phyloP scores from a whole-genome alignment of 208 protist genomes.

The Tetramitus jugosus region DNA sequence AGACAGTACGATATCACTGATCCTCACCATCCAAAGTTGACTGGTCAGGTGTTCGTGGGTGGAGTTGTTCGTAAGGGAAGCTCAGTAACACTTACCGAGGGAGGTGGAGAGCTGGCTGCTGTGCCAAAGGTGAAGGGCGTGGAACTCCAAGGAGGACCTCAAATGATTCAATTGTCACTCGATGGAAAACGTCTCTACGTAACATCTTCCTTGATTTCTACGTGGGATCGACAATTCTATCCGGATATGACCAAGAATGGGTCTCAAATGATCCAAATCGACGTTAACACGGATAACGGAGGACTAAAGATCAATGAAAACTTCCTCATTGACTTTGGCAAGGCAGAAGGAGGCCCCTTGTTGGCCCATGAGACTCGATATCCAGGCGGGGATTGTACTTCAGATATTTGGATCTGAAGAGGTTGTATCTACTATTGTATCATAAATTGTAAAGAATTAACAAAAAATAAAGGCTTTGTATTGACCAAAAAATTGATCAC shows the following conservation, averaged over 20 bases:
- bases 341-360: neutral
- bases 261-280: neutral
- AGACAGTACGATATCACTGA: slow-evolving; percentile 26
- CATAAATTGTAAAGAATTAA: no score
- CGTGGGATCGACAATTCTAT: neutral
- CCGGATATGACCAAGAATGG: neutral
- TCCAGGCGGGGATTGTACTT: neutral
- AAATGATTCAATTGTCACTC: neutral
- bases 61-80: neutral
- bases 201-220: neutral
- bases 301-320: neutral
- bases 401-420: neutral
- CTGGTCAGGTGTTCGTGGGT: slow-evolving; percentile 18
- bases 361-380: neutral
- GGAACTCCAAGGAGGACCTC: neutral
- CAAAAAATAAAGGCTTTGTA: no score
- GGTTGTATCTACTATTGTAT: no score
- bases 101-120: neutral
- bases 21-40: slow-evolving; percentile 14
- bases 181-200: neutral
- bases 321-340: neutral
- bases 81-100: neutral
- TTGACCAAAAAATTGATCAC: no score
- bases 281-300: neutral
- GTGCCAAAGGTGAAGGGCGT: neutral